Evolutionary conservation across 805 yeast genomes (phyloP), one percentile per base, ranked within the genome.

Genomic region (Lipomyces kockii): DNA sequence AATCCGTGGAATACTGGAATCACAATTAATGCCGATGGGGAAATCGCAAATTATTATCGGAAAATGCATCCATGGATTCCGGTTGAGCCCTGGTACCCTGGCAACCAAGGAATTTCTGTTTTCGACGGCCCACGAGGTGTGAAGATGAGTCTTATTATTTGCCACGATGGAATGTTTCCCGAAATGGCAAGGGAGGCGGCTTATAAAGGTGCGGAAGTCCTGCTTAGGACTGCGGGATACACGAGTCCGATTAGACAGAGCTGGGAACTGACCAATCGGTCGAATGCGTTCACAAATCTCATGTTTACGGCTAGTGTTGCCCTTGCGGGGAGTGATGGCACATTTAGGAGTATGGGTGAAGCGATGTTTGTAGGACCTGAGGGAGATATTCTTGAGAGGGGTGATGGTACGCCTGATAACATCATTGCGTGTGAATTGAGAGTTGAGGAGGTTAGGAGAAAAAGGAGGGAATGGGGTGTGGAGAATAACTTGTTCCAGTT

Each of bases 171-270:
- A 25, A 56, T 56, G 59, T 56, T 56, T 56, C 59, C 59, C n/a
- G 59, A 56, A 20, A 56, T 56, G 59, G 59, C 59, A 29, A 56
- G 59, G 22, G 59, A 56, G 59, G 59, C 59, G 14, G 59, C 59
- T 29, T 56, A 56, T 34, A 56, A 56, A 56, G 59, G 59, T 35
- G 59, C 59, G 27, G 59, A 56, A 12, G 59, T 56, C 8, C 43
- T 56, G 35, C 59, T 56, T 17, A 32, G 59, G 22, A 56, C 59
- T 12, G 59, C 59, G 34, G 59, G 59, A 20, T 56, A 56, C 59
- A 56, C 59, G 34, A 56, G 59, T 56, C 59, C 59, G 25, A 56
- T 56, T 56, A 29, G 43, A 34, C 32, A 56, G 43, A 56, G 59
- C 35, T 56, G 59, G 59, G 59, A 56, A 29, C 27, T 56, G 37